Conservation (phyloP, 176 grass and related monocot species). For the Oryza brachyantha region DNA sequence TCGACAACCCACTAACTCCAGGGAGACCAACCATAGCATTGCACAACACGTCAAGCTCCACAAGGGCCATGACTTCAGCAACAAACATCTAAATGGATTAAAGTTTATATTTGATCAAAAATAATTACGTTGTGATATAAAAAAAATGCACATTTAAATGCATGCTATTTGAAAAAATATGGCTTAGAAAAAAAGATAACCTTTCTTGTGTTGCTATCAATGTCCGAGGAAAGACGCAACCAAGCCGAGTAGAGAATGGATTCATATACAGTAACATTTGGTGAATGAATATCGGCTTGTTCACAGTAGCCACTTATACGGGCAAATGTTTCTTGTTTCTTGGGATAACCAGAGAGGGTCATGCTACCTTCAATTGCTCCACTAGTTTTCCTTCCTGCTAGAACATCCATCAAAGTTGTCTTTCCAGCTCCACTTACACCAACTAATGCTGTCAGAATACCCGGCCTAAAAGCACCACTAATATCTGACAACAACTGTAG, state of each 20-base stretch:
- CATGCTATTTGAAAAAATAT: too few relatives aligned
- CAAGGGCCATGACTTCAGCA: conserved; percentile 85
- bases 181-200: conserved; percentile 28
- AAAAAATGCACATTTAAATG: too few relatives aligned
- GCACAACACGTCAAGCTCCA: conserved; percentile 73
- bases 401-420: conserved; percentile 91
- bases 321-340: conserved; percentile 88
- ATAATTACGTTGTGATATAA: too few relatives aligned
- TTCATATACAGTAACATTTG: conserved; percentile 72
- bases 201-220: conserved; percentile 49
- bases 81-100: conserved; percentile 64
- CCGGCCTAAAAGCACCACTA: conserved; percentile 80
- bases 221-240: conserved; percentile 70
- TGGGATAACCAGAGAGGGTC: conserved; percentile 75
- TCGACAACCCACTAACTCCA: conserved; percentile 72
- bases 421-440: conserved; percentile 93
- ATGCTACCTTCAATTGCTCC: conserved; percentile 65
- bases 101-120: too few relatives aligned
- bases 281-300: conserved; percentile 90
- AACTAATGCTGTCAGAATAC: conserved; percentile 79
- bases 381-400: conserved; percentile 85
- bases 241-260: conserved; percentile 83
- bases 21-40: conserved; percentile 84
- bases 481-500: conserved; percentile 74
- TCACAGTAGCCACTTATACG: conserved; percentile 86